These are phyloP conservation scores for Secale cereale DNA, from an alignment of 176 grass and related monocot genomes.

Conservation along the genomic window DNA sequence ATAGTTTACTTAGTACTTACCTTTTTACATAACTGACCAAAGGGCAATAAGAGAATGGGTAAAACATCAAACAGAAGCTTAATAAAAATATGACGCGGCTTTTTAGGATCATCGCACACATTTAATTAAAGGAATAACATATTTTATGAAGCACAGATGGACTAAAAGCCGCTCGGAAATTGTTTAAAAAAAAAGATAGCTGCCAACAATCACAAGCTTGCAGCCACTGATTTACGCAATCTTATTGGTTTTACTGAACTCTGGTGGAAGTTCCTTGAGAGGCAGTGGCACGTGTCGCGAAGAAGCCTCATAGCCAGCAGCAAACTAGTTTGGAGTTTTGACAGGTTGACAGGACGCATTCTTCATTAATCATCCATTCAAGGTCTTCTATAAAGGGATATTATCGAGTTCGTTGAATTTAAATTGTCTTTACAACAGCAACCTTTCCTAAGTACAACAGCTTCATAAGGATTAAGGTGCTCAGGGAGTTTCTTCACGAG, in stretches of 20 bases:
- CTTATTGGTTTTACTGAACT: not conserved
- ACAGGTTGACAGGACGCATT: not conserved
- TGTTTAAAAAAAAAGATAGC: not conserved
- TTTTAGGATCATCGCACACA: not conserved
- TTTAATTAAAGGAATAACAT: not conserved
- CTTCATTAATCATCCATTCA: not conserved
- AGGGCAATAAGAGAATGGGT: not conserved
- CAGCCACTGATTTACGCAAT: not conserved
- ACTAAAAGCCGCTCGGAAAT: not conserved
- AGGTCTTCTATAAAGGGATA: not conserved
- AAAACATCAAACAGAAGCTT: not conserved
- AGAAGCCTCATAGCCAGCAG: not conserved
- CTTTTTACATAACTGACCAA: not conserved
- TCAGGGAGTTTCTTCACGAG: not conserved
- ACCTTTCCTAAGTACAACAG: not conserved
- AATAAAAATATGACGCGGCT: not conserved
- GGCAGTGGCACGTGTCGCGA: not conserved
- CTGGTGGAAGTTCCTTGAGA: not conserved
- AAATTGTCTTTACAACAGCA: not conserved
- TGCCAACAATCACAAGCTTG: not conserved
- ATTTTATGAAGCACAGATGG: not conserved
- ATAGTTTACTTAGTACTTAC: not conserved
- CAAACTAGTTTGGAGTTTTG: not conserved
- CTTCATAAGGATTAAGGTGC: not conserved
- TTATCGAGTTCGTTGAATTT: not conserved